These are phyloP conservation scores for Skeletonema costatum DNA, from an alignment of 108 stramenopile genomes.

Conservation along the genomic window DNA sequence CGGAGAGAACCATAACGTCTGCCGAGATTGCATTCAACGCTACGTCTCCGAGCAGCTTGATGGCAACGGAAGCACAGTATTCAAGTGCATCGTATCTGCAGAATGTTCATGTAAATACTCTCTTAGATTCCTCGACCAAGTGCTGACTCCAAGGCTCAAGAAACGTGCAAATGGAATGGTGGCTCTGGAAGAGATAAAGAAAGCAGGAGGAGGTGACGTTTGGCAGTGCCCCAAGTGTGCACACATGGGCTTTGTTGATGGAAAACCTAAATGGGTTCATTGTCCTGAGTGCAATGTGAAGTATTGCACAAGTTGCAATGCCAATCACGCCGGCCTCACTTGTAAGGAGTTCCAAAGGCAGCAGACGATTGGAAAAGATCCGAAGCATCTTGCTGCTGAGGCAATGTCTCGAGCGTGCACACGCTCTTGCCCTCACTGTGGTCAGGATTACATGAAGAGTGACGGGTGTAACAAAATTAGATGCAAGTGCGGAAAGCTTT, in stretches of 20 bases:
- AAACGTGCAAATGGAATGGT: constrained; percentile 6
- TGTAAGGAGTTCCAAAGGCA: constrained; percentile 12
- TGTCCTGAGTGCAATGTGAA: constrained; percentile 9
- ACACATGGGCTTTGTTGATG: constrained; percentile 12
- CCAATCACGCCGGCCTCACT: neutral
- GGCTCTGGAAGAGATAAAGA: constrained; percentile 6
- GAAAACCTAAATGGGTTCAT: constrained; percentile 9
- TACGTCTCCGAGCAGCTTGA: constrained; percentile 23
- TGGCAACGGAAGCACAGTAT: constrained; percentile 16
- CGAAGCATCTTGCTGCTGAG: constrained; percentile 15
- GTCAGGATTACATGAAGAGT: constrained; percentile 11
- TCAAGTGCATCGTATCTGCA: constrained; percentile 18
- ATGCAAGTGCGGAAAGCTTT: constrained; percentile 7
- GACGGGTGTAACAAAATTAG: constrained; percentile 26
- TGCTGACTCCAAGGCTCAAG: constrained; percentile 14
- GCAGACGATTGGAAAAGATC: constrained; percentile 3
- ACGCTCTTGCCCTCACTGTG: constrained; percentile 16
- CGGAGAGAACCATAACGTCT: constrained; percentile 6
- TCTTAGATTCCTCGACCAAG: constrained; percentile 8
- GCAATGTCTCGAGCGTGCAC: constrained; percentile 14
- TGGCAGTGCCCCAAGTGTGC: neutral
- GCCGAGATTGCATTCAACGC: constrained; percentile 17
- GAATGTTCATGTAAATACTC: constrained; percentile 5
- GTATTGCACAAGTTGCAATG: constrained; percentile 35
- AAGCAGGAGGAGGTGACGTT: constrained; percentile 4